A percentile compares a stretch with the other conserved stretches of the same genome.
Conservation (phyloP, 2,329 filamentous ascomycete species). For the Colletotrichum orbiculare region DNA sequence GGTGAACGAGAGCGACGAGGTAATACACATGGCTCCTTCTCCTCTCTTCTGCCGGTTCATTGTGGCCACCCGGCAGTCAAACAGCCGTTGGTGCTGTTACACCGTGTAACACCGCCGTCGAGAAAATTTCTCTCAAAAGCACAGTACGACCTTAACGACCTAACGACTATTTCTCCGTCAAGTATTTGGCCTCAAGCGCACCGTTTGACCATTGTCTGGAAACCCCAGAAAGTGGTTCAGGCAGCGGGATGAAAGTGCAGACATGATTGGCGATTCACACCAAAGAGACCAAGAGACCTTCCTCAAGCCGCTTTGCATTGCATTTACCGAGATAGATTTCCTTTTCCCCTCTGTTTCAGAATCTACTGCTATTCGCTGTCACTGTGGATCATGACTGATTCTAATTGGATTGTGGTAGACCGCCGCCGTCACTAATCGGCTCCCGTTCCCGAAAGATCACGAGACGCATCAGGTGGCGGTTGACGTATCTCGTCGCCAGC, state of each 20-base stretch:
- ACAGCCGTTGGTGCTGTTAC: background rate
- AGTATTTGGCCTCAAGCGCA: no score
- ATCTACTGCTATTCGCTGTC: conserved; percentile 38
- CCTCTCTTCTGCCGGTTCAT: no score
- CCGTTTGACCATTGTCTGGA: background rate
- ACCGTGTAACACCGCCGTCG: background rate
- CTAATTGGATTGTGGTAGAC: conserved; percentile 54
- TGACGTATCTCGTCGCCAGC: conserved; percentile 4
- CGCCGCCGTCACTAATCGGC: conserved; percentile 45
- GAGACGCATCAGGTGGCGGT: conserved; percentile 2
- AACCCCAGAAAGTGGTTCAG: background rate
- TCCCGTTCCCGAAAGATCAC: conserved; percentile 1
- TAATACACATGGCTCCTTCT: background rate
- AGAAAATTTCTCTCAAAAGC: no score
- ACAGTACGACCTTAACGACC: no score
- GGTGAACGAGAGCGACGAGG: conserved; percentile 41
- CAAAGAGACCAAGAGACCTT: background rate
- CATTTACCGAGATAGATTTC: conserved; percentile 34
- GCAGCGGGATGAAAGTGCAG: conserved; percentile 1
- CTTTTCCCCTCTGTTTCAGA: conserved; percentile 19
- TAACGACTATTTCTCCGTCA: no score
- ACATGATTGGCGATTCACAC: conserved; percentile 13
- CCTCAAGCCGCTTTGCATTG: conserved; percentile 23
- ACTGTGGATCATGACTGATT: conserved; percentile 53
- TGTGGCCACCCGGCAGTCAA: no score